phyloP scores from a whole-genome alignment of 1,139 yeast species.

The Yamadazyma siamensis region DNA sequence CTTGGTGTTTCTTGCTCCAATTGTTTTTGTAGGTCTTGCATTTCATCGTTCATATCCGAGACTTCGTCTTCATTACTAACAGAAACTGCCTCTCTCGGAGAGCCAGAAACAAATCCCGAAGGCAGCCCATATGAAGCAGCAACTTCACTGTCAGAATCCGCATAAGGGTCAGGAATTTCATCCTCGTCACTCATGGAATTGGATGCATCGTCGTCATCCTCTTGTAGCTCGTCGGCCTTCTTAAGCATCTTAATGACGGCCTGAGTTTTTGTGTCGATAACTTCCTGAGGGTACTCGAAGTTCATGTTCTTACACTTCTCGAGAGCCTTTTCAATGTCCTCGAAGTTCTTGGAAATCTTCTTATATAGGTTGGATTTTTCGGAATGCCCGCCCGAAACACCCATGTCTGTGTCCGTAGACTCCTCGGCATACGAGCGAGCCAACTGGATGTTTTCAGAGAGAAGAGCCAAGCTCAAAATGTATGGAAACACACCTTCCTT shows the following conservation, averaged over 20 bases:
- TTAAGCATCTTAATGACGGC: conserved; percentile 4
- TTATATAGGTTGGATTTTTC: conserved; percentile 10
- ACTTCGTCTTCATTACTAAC: conserved; percentile 5
- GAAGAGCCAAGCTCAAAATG: conserved; percentile 26
- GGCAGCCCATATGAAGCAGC: too few species aligned
- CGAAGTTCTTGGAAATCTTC: conserved; percentile 14
- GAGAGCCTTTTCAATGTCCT: conserved; percentile 19
- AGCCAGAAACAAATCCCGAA: too few species aligned
- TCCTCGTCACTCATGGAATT: conserved; percentile 2
- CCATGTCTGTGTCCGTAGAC: conserved; percentile 3
- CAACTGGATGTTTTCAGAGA: conserved; percentile 17
- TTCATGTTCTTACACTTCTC: conserved; percentile 26
- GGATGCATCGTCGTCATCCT: conserved; percentile 2
- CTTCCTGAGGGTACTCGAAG: conserved; percentile 26
- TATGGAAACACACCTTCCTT: conserved; percentile 41
- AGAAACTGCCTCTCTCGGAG: background rate
- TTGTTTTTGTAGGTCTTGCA: too few species aligned
- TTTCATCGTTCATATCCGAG: conserved; percentile 2
- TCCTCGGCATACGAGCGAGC: conserved; percentile 9
- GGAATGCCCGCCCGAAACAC: too few species aligned
- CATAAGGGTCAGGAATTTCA: conserved; percentile 1
- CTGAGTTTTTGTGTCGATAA: conserved; percentile 14
- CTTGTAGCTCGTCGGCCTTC: conserved; percentile 8
- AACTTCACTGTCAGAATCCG: too few species aligned
- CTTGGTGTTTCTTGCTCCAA: too few species aligned